Percentiles rank a stretch among this genome's conserved stretches.
These are phyloP conservation scores for Chamaecrista fasciculata DNA, from an alignment of 306 rosid genomes.

Conservation along the genomic window DNA sequence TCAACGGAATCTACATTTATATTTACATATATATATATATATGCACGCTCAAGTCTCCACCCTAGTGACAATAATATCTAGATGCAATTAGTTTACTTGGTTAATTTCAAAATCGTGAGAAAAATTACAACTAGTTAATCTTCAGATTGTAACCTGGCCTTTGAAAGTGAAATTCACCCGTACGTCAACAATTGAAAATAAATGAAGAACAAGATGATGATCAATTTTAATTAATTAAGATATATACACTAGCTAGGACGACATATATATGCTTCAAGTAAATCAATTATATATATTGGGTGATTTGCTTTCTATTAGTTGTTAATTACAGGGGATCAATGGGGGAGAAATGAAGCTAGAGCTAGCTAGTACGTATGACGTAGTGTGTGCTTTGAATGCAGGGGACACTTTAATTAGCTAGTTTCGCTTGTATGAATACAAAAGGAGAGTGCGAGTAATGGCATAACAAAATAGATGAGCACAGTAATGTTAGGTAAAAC, in stretches of 20 bases:
- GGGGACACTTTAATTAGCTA: constrained; percentile 76
- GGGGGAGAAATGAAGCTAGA: constrained; percentile 31
- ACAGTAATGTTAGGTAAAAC: constrained; percentile 58
- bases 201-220: too few relatives aligned
- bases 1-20: constrained; percentile 9
- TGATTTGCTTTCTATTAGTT: constrained; percentile 1
- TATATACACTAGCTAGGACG: too few relatives aligned
- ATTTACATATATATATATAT: background rate
- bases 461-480: constrained; percentile 26
- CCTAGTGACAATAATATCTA: background rate
- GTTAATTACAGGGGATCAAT: background rate
- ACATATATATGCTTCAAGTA: background rate
- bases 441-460: constrained; percentile 46
- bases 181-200: too few relatives aligned
- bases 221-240: too few relatives aligned
- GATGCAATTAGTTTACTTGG: background rate
- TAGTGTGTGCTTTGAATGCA: constrained; percentile 51
- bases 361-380: too few relatives aligned
- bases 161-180: too few relatives aligned
- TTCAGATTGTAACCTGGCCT: too few relatives aligned
- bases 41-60: too few relatives aligned
- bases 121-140: too few relatives aligned
- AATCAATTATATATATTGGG: background rate
- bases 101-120: too few relatives aligned
- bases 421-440: constrained; percentile 57